A percentile compares a stretch with the other conserved stretches of the same genome.
These are phyloP conservation scores for Tetrahymena thermophila DNA, from an alignment of 73 alveolate genomes.

Conservation along the genomic window DNA sequence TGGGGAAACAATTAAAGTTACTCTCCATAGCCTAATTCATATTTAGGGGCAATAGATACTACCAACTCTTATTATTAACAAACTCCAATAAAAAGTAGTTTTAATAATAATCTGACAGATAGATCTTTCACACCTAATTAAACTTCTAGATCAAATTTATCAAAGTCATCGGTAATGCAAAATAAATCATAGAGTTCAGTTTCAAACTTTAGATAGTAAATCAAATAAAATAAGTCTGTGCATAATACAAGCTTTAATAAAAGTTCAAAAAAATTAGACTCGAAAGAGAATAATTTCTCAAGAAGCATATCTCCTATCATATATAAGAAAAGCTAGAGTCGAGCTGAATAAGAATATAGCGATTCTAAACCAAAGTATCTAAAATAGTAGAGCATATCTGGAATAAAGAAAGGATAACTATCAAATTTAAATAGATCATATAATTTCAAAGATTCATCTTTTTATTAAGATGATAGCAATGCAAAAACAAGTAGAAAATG, in stretches of 20 bases:
- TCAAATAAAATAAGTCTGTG: background rate
- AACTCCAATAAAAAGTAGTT: background rate
- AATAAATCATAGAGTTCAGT: background rate
- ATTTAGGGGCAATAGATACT: background rate
- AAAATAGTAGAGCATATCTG: background rate
- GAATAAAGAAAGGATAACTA: background rate
- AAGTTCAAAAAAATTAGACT: background rate
- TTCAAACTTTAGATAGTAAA: background rate
- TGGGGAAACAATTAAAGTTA: background rate
- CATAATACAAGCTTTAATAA: background rate
- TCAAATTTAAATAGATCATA: background rate
- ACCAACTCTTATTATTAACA: background rate
- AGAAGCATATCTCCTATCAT: background rate
- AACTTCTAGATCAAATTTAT: background rate
- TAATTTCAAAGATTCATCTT: background rate
- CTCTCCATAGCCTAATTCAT: background rate
- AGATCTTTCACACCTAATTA: background rate
- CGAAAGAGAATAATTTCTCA: background rate
- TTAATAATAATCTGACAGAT: background rate
- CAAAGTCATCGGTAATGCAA: background rate
- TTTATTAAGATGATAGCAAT: background rate
- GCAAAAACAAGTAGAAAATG: background rate
- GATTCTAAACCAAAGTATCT: background rate
- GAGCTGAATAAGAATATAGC: background rate
- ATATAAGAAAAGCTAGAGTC: background rate